These are phyloP conservation scores for Botrytis squamosa DNA, from an alignment of 2,329 filamentous ascomycete genomes.

Conservation along the genomic window DNA sequence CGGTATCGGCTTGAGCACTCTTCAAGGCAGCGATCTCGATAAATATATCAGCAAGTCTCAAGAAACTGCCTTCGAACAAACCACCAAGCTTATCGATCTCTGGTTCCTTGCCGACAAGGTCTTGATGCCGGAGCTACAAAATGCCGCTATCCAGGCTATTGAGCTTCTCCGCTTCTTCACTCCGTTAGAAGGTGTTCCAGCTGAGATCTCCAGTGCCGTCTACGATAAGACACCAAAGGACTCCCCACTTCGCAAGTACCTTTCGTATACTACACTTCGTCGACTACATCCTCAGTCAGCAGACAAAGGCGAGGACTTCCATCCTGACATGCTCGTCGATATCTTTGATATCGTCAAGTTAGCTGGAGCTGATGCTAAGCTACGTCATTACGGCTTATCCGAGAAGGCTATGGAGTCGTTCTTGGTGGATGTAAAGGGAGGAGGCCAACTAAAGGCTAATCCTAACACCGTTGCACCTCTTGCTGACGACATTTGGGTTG, in stretches of 20 bases:
- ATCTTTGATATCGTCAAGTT: not conserved
- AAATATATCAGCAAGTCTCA: not conserved
- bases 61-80: not conserved
- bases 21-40: not conserved
- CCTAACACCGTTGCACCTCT: not conserved
- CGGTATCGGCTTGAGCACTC: not conserved
- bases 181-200: not conserved
- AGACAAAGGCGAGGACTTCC: not conserved
- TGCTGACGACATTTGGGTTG: not conserved
- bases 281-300: not conserved
- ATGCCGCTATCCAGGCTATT: not conserved
- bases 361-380: not conserved
- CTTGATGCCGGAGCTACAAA: constrained; percentile 2
- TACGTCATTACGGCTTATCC: constrained; percentile 3
- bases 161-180: not conserved
- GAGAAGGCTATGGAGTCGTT: not conserved
- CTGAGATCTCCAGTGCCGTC: not conserved
- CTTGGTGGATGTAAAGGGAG: not conserved
- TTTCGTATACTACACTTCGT: not conserved
- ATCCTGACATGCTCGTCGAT: not conserved
- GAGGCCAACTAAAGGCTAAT: not conserved
- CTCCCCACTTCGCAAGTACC: not conserved
- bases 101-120: constrained; percentile 11
- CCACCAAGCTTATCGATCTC: not conserved
- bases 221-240: not conserved